These are phyloP conservation scores for Hanseniaspora jakobsenii DNA, from an alignment of 805 yeast genomes.

Conservation along the genomic window DNA sequence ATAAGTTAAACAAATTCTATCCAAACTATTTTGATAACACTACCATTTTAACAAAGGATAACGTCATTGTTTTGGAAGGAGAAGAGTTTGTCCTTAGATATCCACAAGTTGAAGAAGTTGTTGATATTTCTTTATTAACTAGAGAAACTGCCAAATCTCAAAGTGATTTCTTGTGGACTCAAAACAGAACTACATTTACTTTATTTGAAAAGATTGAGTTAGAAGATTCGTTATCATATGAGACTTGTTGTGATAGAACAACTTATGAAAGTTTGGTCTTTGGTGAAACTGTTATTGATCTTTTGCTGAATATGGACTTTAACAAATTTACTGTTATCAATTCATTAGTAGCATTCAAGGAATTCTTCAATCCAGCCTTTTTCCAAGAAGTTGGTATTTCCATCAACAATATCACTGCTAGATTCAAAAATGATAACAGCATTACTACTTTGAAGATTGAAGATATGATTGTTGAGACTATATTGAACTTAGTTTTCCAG, in stretches of 20 bases:
- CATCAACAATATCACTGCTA: conserved; percentile 50
- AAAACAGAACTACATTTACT: conserved; percentile 49
- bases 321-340: conserved; percentile 79
- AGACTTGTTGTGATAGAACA: conserved; percentile 49
- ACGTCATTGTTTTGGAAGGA: conserved; percentile 16
- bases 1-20: conserved; percentile 30
- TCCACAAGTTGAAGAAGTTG: conserved; percentile 15
- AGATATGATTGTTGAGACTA: conserved; percentile 74
- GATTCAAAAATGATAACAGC: conserved; percentile 31
- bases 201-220: conserved; percentile 41
- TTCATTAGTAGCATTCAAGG: conserved; percentile 62
- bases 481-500: conserved; percentile 63
- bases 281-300: conserved; percentile 63
- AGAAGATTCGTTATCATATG: conserved; percentile 35
- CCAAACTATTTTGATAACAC: conserved; percentile 26
- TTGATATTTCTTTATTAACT: conserved; percentile 16
- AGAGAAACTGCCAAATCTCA: conserved; percentile 15
- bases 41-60: conserved; percentile 8
- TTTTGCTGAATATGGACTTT: conserved; percentile 70
- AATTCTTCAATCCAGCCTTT: conserved; percentile 53
- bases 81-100: conserved; percentile 13
- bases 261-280: conserved; percentile 49
- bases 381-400: conserved; percentile 68
- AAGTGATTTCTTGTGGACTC: conserved; percentile 42
- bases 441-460: conserved; percentile 80